A percentile compares a stretch with the other conserved stretches of the same genome.
Evolutionary conservation across 2,329 filamentous ascomycete genomes (phyloP).

Genomic region (Pezicula neosporulosa): DNA sequence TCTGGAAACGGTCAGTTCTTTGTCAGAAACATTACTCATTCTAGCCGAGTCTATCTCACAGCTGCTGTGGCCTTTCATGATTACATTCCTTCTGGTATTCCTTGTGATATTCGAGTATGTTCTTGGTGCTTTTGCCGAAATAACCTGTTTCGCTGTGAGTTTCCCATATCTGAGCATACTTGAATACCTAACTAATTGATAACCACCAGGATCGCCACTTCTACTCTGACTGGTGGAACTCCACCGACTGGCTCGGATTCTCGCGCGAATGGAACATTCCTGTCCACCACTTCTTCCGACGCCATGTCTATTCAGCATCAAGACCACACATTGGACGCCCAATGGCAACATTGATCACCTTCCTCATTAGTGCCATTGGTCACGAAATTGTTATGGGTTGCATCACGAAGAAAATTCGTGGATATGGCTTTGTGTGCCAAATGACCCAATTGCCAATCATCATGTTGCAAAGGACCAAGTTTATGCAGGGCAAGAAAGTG

Average conservation of each 20-base stretch:
- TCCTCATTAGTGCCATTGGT: slow-evolving; percentile 82
- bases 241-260: slow-evolving; percentile 91
- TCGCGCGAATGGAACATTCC: slow-evolving; percentile 97
- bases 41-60: slow-evolving; percentile 86
- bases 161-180: not conserved
- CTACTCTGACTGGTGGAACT: slow-evolving; percentile 77
- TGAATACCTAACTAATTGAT: not conserved
- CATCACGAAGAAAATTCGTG: slow-evolving; percentile 93
- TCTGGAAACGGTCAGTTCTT: slow-evolving; percentile 40
- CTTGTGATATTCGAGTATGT: slow-evolving; percentile 98
- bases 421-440: slow-evolving; percentile 91
- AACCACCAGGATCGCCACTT: slow-evolving; percentile 70
- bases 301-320: slow-evolving; percentile 88
- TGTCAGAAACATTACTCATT: slow-evolving; percentile 69
- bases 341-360: slow-evolving; percentile 83
- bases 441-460: slow-evolving; percentile 97
- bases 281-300: slow-evolving; percentile 89
- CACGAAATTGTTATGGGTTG: slow-evolving; percentile 97
- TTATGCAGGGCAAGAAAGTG: slow-evolving; percentile 70
- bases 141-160: slow-evolving; percentile 54
- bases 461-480: slow-evolving; percentile 78
- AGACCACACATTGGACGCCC: slow-evolving; percentile 71
- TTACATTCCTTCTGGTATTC: slow-evolving; percentile 92
- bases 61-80: slow-evolving; percentile 95
- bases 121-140: slow-evolving; percentile 89